Evolutionary conservation across 352 stramenopile genomes (phyloP).

Genomic region (Pilasporangium apinafurcum): DNA sequence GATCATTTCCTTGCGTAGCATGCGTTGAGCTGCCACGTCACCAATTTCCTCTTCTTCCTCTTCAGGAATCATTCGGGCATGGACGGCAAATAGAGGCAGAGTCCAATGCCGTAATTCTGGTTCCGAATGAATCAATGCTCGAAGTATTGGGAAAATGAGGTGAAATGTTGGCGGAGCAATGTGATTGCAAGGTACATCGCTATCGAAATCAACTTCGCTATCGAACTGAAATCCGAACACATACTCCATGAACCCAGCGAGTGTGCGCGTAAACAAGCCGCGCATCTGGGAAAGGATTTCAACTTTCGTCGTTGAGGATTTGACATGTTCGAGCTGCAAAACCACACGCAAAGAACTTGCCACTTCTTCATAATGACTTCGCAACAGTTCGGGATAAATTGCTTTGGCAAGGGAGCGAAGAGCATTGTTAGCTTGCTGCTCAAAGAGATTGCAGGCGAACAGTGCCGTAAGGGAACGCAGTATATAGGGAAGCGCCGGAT

Average conservation of each 20-base stretch:
- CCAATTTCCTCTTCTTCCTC: slow-evolving; percentile 87
- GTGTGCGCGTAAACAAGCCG: slow-evolving; percentile 48
- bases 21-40: slow-evolving; percentile 62
- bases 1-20: slow-evolving; percentile 74
- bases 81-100: slow-evolving; percentile 68
- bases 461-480: slow-evolving; percentile 42
- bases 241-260: slow-evolving; percentile 62
- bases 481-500: slow-evolving; percentile 64
- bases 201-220: slow-evolving; percentile 70
- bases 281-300: slow-evolving; percentile 28
- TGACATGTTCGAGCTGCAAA: slow-evolving; percentile 31
- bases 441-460: slow-evolving; percentile 56
- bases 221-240: slow-evolving; percentile 83
- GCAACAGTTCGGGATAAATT: slow-evolving; percentile 59
- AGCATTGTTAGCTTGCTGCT: slow-evolving; percentile 20
- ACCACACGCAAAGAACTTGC: slow-evolving; percentile 48
- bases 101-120: slow-evolving; percentile 57
- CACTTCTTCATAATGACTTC: slow-evolving; percentile 59
- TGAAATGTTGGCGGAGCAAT: slow-evolving; percentile 72
- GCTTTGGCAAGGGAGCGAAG: slow-evolving; percentile 46
- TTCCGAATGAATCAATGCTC: slow-evolving; percentile 36
- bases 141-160: slow-evolving; percentile 72
- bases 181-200: slow-evolving; percentile 51
- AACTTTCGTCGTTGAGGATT: slow-evolving; percentile 29
- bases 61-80: slow-evolving; percentile 82